Base-by-base conservation (phyloP, 768 basidiomycete genomes). In the Collybia nuda region DNA sequence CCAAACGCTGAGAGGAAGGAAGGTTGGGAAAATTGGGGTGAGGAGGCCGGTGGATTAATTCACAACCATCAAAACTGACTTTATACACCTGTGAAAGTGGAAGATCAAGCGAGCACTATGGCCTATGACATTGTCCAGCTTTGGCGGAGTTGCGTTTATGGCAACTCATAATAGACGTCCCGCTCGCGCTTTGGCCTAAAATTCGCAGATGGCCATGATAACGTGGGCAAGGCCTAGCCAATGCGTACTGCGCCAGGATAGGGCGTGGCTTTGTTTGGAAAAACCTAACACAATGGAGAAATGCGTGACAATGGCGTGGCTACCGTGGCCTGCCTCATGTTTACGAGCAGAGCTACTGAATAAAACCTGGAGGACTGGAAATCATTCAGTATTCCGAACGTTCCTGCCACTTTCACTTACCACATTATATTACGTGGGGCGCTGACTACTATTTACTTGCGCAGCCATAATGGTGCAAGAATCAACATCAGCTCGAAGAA, bases 261-360 rank as follows among this genome's bases (percentile, higher is more conserved):
- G 14, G 12, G 32, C 32, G 32, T 32, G 32, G 32, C 32, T 32
- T 32, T 4, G 32, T 32, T 32, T 11, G 17, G 44, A 54, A 35
- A 14, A 44, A 24, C 40, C 29, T 41, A 19, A 29, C 23, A 15
- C 9, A 18, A 35, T 28, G 35, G 8, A n/a, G 17, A 41, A 44
- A 15, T 42, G 52, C 39, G 48, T 52, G 52, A 60, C 53, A 54
- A 57, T 57, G 42, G 55, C 56, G 45, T 59, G 56, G 52, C 37
- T 43, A 26, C 24, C 24, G 7, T 26, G 24, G 39, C 17, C 35
- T 2, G 37, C 46, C 46, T 47, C 46, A 37, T 47, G 46, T 26
- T 21, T 9, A 28, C 12, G 32, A 11, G 32, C 32, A 32, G 32
- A 32, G 32, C 32, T 11, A 32, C 32, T 32, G 32, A 11, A 32